Percentiles rank a stretch among this genome's conserved stretches.
These are phyloP conservation scores for Gossypium lobatum DNA, from an alignment of 441 rosid genomes.

Conservation along the genomic window DNA sequence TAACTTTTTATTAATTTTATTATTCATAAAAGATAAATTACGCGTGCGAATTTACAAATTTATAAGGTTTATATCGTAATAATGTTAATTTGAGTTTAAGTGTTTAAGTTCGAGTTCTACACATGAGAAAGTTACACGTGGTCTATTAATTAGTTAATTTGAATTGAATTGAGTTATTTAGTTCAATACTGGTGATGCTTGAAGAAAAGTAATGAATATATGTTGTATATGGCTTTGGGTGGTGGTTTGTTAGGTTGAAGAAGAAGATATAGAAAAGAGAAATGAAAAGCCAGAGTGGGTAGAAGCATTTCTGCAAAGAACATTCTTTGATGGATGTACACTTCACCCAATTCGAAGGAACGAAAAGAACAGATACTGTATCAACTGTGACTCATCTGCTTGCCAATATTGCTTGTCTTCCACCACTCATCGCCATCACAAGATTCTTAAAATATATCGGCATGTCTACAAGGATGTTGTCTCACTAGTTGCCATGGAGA, in stretches of 20 bases:
- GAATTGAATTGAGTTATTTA: no score
- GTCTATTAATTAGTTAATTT: no score
- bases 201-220: no score
- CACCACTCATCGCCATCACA: slow-evolving; percentile 27
- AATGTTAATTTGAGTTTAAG: no score
- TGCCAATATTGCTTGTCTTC: slow-evolving; percentile 39
- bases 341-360: slow-evolving; percentile 33
- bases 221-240: background rate
- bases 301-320: slow-evolving; percentile 20
- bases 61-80: no score
- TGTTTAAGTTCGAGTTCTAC: no score
- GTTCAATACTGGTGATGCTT: no score
- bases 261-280: background rate
- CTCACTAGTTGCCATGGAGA: slow-evolving; percentile 30
- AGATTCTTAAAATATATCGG: slow-evolving; percentile 33
- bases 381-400: slow-evolving; percentile 25
- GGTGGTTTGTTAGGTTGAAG: background rate
- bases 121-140: no score
- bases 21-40: no score
- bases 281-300: slow-evolving; percentile 24
- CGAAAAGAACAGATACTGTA: slow-evolving; percentile 35
- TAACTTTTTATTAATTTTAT: no score
- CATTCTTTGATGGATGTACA: slow-evolving; percentile 29
- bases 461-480: slow-evolving; percentile 42
- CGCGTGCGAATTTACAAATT: no score